Conservation (phyloP, 1,284 basidiomycete species). For the Papiliotrema fonsecae region DNA sequence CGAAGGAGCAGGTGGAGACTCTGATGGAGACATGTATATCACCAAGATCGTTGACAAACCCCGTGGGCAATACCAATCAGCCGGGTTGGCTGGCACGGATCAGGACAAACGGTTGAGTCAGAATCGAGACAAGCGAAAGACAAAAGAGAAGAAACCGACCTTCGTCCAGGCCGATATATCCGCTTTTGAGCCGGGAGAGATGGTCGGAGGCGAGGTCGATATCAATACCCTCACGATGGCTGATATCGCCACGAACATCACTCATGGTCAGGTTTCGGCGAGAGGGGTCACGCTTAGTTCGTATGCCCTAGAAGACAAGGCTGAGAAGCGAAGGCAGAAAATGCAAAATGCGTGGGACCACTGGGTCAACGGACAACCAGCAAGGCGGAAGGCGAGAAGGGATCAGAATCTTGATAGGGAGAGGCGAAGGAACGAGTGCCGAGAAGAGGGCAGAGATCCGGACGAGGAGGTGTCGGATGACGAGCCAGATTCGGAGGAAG, state of each 20-base stretch:
- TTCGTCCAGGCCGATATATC: conserved; percentile 4
- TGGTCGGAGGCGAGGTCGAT: conserved; percentile 17
- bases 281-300: conserved; percentile 10
- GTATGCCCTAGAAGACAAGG: conserved; percentile 7
- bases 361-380: conserved; percentile 28
- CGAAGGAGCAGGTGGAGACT: too few relatives aligned
- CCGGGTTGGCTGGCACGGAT: too few relatives aligned
- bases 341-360: conserved; percentile 12
- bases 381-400: conserved; percentile 28
- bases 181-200: conserved; percentile 15
- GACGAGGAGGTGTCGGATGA: conserved; percentile 30
- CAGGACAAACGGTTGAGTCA: too few relatives aligned
- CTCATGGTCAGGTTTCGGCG: conserved; percentile 17
- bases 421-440: conserved; percentile 16
- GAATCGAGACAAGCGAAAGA: too few relatives aligned
- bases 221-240: conserved; percentile 11
- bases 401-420: conserved; percentile 24
- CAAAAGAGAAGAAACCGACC: neutral
- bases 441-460: conserved; percentile 16
- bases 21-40: too few relatives aligned
- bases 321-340: conserved; percentile 10
- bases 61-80: too few relatives aligned
- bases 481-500: conserved; percentile 36
- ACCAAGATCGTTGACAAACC: too few relatives aligned
- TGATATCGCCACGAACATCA: conserved; percentile 16